Evolutionary conservation across 345 rosid species (phyloP), one percentile per base, ranked within the genome.

Genomic region (Geranium brycei): DNA sequence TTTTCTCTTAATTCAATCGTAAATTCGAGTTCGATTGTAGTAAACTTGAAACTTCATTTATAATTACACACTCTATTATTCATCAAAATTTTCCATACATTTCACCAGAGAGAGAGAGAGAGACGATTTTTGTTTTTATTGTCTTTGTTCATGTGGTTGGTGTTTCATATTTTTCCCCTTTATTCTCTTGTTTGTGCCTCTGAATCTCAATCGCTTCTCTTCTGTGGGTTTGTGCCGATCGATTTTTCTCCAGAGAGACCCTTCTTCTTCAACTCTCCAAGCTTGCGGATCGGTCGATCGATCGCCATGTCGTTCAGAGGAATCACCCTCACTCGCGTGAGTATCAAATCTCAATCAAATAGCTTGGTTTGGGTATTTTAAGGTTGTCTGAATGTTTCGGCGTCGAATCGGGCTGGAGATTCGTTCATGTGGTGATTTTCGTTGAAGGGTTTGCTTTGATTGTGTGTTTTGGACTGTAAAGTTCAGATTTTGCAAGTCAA

Each of bases 231-330:
- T 18, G 7, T 31, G 19, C 5, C 31, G 17, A 53, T 65, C 53
- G 3, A 11, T 2, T 7, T 7, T 59, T 19, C 5, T 23, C 28
- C 6, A 18, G 55, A 51, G 53, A 41, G 15, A 47, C 2, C 28
- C 4, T 6, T 59, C 38, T 63, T 31, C 4, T 0, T 6, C 57
- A 23, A 23, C 28, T 23, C 31, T 64, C 12, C 19, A 51, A 23
- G 2, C 32, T 64, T 60, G 55, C 16, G 18, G 23, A 15, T 23
- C 28, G 28, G 2, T 23, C 28, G 28, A 23, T 23, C 28, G 28
- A 23, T 40, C 18, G 55, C 75, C 73, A 83, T 85, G 89, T 69
- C 82, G 65, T 83, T 82, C 78, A 70, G 89, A 80, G 81, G 85
- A 62, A 60, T 83, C 3, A 56, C 76, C 71, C 41, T 35, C 41